phyloP scores from a whole-genome alignment of 2,329 filamentous ascomycete species.

The Fusarium sambucinum region DNA sequence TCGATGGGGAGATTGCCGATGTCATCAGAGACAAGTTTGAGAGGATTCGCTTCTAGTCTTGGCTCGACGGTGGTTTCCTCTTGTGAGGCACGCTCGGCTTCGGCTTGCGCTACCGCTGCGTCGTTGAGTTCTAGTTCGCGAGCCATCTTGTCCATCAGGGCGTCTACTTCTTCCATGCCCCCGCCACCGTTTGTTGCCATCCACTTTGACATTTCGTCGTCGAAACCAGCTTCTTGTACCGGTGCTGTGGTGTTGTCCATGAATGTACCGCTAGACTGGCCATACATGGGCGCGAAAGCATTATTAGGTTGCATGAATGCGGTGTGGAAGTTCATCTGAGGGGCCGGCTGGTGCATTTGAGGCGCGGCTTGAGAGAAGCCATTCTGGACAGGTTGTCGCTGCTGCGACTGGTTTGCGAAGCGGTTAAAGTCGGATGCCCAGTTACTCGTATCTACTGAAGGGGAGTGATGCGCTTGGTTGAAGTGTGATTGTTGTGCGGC shows the following conservation, averaged over 20 bases:
- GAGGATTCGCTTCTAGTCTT: conserved; percentile 9
- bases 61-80: conserved; percentile 16
- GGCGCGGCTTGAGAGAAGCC: conserved; percentile 39
- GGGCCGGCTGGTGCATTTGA: conserved; percentile 44
- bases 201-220: conserved; percentile 58
- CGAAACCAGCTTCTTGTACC: conserved; percentile 53
- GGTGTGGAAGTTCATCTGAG: conserved; percentile 49
- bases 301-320: conserved; percentile 49
- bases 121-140: conserved; percentile 56
- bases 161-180: conserved; percentile 56
- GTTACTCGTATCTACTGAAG: conserved; percentile 45
- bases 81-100: conserved; percentile 20
- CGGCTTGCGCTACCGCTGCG: conserved; percentile 45
- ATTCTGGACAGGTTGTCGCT: conserved; percentile 40
- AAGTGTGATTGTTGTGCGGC: conserved; percentile 42
- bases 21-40: conserved; percentile 50
- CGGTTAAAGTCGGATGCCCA: conserved; percentile 57
- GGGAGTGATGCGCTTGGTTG: conserved; percentile 42
- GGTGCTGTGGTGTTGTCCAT: conserved; percentile 42
- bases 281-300: conserved; percentile 50
- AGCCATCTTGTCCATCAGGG: conserved; percentile 59
- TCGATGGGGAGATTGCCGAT: conserved; percentile 51
- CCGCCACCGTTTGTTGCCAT: conserved; percentile 53
- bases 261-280: conserved; percentile 44
- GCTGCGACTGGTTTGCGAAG: conserved; percentile 48